Evolutionary conservation across 2,329 filamentous ascomycete species (phyloP).

Genomic region (Uncinocarpus reesii): DNA sequence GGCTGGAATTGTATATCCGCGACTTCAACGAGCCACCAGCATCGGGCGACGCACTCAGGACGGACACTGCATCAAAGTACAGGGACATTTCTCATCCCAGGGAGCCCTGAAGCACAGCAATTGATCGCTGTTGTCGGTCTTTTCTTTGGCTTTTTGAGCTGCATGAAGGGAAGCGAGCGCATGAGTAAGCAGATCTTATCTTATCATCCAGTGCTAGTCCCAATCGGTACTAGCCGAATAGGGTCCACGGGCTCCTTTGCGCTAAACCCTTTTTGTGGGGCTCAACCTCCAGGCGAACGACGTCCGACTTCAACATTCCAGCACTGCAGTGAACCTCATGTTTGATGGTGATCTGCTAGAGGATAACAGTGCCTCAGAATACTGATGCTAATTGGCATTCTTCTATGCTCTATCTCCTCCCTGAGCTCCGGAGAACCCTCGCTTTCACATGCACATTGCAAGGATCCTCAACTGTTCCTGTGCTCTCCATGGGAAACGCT

Average conservation of each 20-base stretch:
- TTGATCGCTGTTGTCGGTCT: neutral
- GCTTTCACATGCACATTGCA: slow-evolving; percentile 2
- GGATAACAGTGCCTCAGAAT: no score
- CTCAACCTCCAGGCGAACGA: no score
- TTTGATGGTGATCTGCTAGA: no score
- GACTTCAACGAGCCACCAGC: slow-evolving; percentile 72
- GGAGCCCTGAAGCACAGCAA: neutral
- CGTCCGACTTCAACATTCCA: no score
- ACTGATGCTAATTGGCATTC: no score
- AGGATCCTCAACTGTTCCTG: neutral
- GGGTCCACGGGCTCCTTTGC: neutral
- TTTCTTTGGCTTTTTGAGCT: neutral
- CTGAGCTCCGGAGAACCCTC: neutral
- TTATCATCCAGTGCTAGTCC: neutral
- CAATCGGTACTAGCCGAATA: no score
- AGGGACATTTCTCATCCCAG: slow-evolving; percentile 60
- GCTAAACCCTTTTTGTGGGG: neutral
- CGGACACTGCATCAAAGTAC: slow-evolving; percentile 77
- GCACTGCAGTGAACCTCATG: no score
- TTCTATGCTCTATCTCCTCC: neutral
- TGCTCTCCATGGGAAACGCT: neutral
- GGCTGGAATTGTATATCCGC: slow-evolving; percentile 61
- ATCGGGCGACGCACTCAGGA: slow-evolving; percentile 52
- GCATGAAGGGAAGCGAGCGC: neutral
- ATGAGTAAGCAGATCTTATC: slow-evolving; percentile 7